Conservation (phyloP, 768 basidiomycete species). For the Suillus lakei region DNA sequence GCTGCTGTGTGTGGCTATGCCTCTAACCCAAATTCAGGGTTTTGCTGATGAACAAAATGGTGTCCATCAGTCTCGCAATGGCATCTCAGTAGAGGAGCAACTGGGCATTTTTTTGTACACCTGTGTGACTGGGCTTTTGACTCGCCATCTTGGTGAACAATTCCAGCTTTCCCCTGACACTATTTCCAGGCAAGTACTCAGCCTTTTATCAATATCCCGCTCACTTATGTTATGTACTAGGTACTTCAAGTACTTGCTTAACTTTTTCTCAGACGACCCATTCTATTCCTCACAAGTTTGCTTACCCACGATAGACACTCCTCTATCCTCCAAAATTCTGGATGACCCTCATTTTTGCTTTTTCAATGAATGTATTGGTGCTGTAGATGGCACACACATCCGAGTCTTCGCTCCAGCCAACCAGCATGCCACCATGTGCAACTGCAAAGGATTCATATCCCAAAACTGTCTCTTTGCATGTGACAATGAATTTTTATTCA, state of each 20-base stretch:
- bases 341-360: constrained; percentile 1
- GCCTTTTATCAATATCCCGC: neutral
- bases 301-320: neutral
- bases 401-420: too few relatives aligned
- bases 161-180: constrained; percentile 14
- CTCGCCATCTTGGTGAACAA: constrained; percentile 13
- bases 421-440: constrained; percentile 12
- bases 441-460: constrained; percentile 20
- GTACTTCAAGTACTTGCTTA: constrained; percentile 16
- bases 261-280: constrained; percentile 7
- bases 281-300: constrained; percentile 12
- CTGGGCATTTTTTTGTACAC: constrained; percentile 20
- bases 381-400: too few relatives aligned
- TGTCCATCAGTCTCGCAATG: neutral
- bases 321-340: neutral
- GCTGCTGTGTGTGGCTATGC: too few relatives aligned
- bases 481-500: constrained; percentile 19
- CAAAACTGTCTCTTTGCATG: constrained; percentile 28
- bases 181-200: too few relatives aligned
- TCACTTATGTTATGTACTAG: constrained; percentile 5
- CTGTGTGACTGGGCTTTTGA: constrained; percentile 15
- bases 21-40: too few relatives aligned
- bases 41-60: too few relatives aligned
- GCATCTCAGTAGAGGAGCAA: constrained; percentile 16
- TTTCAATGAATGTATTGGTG: constrained; percentile 14